Evolutionary conservation across 2,329 filamentous ascomycete species (phyloP), one percentile per base, ranked within the genome.

Genomic region (Colletotrichum sp.): DNA sequence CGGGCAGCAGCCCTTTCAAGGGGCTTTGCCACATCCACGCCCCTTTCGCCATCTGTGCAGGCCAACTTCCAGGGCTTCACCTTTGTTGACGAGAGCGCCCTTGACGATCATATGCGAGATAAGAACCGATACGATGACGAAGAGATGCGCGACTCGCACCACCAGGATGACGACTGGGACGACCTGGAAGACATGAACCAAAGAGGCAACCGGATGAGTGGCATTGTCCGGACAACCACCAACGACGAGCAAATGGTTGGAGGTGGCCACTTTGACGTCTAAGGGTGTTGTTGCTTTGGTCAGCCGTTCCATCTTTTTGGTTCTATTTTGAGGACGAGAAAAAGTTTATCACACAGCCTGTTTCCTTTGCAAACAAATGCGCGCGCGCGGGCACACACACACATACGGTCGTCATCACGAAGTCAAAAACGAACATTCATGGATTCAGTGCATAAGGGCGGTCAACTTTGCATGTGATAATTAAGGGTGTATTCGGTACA

Each of bases 31-130:
- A 95, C 95, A 9, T 98, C 95, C 16, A 99, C 97, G 0, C 97
- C 97, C 1, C 89, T 99, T 28, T 98, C 96, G 16, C 97, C 97
- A 1, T 98, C 95, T 4, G 96, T 98, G 86, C 97, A 99, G 86
- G 97, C 96, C 78, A 98, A 99, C 83, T 99, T 99, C 88, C 95
- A 97, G 82, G 97, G 97, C 39, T 99, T 99, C 85, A 99, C 97
- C 0, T 99, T 98, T 84, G 97, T 99, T n/a, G 97, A 99, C 81
- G 96, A 99, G 86, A 98, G 95, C 82, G 95, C 95, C 3, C 93
- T 99, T 72, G 96, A 99, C 68, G 95, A 96, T 78, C 93, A 97
- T 79, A 96, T 95, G 92, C 85, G 87, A 72, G 89, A 89, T 76
- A 86, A 88, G 67, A 81, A 83, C 71, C 81, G 86, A 75, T 85